Percentiles rank a stretch among this genome's conserved stretches.
These are phyloP conservation scores for Entonaema liquescens DNA, from an alignment of 495 filamentous ascomycete genomes.

Conservation along the genomic window DNA sequence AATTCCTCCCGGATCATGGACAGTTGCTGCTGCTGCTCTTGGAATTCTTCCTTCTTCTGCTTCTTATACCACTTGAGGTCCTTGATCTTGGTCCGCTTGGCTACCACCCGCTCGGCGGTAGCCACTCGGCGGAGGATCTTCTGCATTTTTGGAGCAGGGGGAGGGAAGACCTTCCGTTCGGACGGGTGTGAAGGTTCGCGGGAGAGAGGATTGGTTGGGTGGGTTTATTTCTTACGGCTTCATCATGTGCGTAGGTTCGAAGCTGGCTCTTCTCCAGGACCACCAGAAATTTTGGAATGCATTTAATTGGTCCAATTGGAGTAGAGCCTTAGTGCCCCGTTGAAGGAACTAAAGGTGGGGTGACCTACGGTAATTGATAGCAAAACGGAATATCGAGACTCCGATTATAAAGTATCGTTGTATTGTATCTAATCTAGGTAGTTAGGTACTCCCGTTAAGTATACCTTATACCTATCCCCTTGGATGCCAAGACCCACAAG, in stretches of 20 bases:
- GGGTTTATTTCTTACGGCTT: slow-evolving; percentile 1
- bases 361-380: not conserved
- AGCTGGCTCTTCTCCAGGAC: not conserved
- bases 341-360: not conserved
- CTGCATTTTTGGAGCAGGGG: slow-evolving; percentile 73
- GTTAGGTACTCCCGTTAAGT: not conserved
- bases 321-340: not conserved
- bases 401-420: slow-evolving; percentile 9
- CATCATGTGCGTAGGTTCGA: slow-evolving; percentile 4
- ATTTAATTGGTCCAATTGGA: slow-evolving; percentile 24
- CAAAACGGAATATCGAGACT: slow-evolving; percentile 31
- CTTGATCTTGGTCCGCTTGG: slow-evolving; percentile 55
- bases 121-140: slow-evolving; percentile 75
- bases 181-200: not conserved
- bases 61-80: slow-evolving; percentile 49
- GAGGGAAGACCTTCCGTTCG: not conserved
- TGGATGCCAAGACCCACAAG: slow-evolving; percentile 21
- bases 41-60: slow-evolving; percentile 43
- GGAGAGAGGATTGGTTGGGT: not conserved
- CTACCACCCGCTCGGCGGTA: slow-evolving; percentile 70
- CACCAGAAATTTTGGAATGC: slow-evolving; percentile 9
- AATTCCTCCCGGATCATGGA: slow-evolving; percentile 33
- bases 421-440: not conserved
- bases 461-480: not conserved
- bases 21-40: slow-evolving; percentile 2